Conservation (phyloP, 2,329 filamentous ascomycete species). For the Berkeleyomyces basicola region DNA sequence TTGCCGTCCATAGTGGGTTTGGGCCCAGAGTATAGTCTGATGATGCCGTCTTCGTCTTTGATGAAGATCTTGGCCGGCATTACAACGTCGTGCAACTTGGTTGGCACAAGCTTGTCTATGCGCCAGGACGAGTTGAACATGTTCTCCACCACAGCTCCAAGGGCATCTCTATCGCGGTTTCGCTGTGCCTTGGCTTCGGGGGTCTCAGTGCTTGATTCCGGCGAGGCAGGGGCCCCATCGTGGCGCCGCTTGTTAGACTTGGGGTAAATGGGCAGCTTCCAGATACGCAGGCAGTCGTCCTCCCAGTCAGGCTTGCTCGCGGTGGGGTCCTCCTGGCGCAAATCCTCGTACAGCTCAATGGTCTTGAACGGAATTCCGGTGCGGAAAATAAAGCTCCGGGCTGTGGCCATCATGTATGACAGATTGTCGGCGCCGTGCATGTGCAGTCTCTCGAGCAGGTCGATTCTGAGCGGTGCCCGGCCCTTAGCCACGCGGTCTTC, state of each 20-base stretch:
- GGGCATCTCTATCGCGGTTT: conserved; percentile 14
- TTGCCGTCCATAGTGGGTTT: conserved; percentile 25
- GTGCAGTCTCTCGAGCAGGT: conserved; percentile 28
- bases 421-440: conserved; percentile 72
- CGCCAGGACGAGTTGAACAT: conserved; percentile 37
- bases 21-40: conserved; percentile 56
- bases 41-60: conserved; percentile 43
- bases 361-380: conserved; percentile 60
- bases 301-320: conserved; percentile 46
- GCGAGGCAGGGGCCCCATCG: conserved; percentile 7
- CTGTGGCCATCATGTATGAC: conserved; percentile 63
- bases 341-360: conserved; percentile 44
- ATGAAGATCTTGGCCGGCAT: conserved; percentile 56
- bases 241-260: conserved; percentile 15
- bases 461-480: conserved; percentile 17
- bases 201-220: background rate
- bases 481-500: conserved; percentile 26
- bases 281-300: conserved; percentile 66
- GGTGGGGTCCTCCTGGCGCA: conserved; percentile 18
- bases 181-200: conserved; percentile 9
- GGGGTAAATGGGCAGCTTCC: conserved; percentile 53
- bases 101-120: conserved; percentile 51
- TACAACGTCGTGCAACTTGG: conserved; percentile 46
- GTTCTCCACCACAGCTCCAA: conserved; percentile 17
- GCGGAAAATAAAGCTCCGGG: conserved; percentile 70